phyloP scores from a whole-genome alignment of 306 rosid genomes.

The Cucumis sativus region Cucumber_9930_V3 NC_026658.2:13594501-13595000 shows the following conservation, averaged over 20 bases:
- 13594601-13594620: slow-evolving; percentile 55
- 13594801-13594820: neutral
- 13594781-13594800: neutral
- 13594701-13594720: slow-evolving; percentile 98
- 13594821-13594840: neutral
- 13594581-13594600: slow-evolving; percentile 66
- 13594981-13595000: too few species aligned
- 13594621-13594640: slow-evolving; percentile 82
- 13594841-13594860: slow-evolving; percentile 57
- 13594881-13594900: slow-evolving; percentile 87
- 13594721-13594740: slow-evolving; percentile 72
- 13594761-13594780: neutral
- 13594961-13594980: neutral
- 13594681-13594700: slow-evolving; percentile 67
- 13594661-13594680: slow-evolving; percentile 45
- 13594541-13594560: slow-evolving; percentile 95
- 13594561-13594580: slow-evolving; percentile 59
- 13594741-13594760: slow-evolving; percentile 71
- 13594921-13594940: slow-evolving; percentile 85
- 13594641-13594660: slow-evolving; percentile 98
- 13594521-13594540: slow-evolving; percentile 71
- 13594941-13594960: slow-evolving; percentile 48
- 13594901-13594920: slow-evolving; percentile 70
- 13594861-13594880: slow-evolving; percentile 77
- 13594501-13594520: neutral